Evolutionary conservation across 2,329 filamentous ascomycete genomes (phyloP), one percentile per base, ranked within the genome.

Genomic region (Teratosphaeria gauchensis): DNA sequence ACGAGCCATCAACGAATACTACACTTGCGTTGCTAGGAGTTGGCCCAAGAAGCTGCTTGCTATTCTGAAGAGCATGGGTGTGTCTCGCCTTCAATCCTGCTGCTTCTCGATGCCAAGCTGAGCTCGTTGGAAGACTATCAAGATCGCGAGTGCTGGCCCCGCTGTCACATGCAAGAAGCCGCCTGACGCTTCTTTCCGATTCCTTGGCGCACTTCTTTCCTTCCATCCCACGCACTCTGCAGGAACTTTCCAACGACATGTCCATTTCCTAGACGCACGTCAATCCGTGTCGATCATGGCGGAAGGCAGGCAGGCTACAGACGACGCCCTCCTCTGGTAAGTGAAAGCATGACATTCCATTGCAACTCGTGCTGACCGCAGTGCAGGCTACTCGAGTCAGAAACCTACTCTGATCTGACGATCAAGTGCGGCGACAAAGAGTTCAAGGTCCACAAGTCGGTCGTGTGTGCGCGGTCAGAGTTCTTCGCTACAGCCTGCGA

Each of bases 401-500:
- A 11, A 16, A 11, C 61, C 14, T 64, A 65, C 58, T 59, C 63
- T 2, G 65, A 70, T 21, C 54, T 68, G 3, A 64, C 55, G n/a
- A 60, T 70, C 55, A 55, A 32, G 4, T 66, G 66, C 33, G 62
- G 63, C 3, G 58, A 60, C 5, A 59, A 59, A 38, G 56, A 24
- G 14, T 66, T 62, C 58, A 53, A 55, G 8, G 64, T 67, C 2
- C 66, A 70, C 58, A 66, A 67, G 38, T 53, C 48, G 0, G 58
- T 68, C n/a, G 51, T 70, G 4, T 69, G 66, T 33, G 2, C 58
- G 14, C 62, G 65, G 19, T 68, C 60, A 7, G 59, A 62, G 1
- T 69, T 62, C 59, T 67, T 70, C 46, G 54, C 55, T 8, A 60
- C 61, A 19, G 60, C 63, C 2, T 68, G 65, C 46, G 55, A 60